Base-by-base conservation (phyloP, 257 asterid species). In the Craterostigma plantagineum region DNA sequence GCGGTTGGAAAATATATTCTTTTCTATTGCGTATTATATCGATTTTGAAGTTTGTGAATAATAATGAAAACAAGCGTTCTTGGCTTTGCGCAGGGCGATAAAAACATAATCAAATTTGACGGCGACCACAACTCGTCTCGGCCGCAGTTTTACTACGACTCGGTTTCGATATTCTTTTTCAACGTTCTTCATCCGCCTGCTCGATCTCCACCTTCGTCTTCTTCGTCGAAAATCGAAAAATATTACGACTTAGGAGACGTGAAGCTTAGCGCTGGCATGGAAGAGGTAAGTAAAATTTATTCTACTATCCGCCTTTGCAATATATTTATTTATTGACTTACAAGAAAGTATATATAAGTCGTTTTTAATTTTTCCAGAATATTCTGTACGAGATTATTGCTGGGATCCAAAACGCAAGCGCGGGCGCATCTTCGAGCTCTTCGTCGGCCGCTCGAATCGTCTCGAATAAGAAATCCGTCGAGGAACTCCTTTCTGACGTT, bases 121-220 rank as follows among this genome's bases (percentile, higher is more conserved):
- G 98, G 98, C 18, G 98, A 87, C 52, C 98, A 87, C 72, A 87
- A 87, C 65, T 87, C 98, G 48, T 70, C 92, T 36, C 85, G 98
- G 15, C 98, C 98, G 41, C 94, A 87, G 52, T 74, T 73, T 62
- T 87, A 69, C 58, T 76, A 79, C 59, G 95, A 87, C 63, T 82
- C 92, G 11, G 95, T 87, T 13, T 76, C 92, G 17, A 74, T 79
- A 30, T 87, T 87, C 75, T 87, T 87, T 76, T 74, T 62, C 56
- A 76, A 76, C 58, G 82, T 82, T 54, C 95, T 87, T 53, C 93
- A 57, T 51, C 95, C 98, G 58, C 98, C 95, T 63, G 65, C 60
- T 50, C 63, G 56, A 42, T 63, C 92, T 50, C 63, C 59, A 41
- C 63, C 92, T 61, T 46, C 92, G 49, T 45, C 71, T 34, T 54